Base-by-base conservation (phyloP, 2,329 filamentous ascomycete genomes). In the Nemania sp. region DNA sequence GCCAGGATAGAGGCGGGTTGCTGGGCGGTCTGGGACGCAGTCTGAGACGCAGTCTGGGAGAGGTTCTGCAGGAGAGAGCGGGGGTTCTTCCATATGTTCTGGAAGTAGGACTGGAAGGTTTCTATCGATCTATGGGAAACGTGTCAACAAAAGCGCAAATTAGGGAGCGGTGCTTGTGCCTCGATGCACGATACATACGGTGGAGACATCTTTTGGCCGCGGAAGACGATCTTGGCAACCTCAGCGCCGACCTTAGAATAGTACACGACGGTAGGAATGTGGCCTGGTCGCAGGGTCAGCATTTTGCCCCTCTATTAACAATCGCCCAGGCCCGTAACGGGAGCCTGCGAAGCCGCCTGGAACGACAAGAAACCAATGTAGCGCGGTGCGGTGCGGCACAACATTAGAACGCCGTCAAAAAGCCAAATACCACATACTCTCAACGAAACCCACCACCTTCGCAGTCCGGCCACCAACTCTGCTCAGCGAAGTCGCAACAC, bases 231-330 rank as follows among this genome's bases (percentile, higher is more conserved):
- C 82, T 90, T 96, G 72, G 82, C 83, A 57, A 97, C 81, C 81
- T 99, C 94, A 62, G 92, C 77, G 67, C 82, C 89, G 70, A 97
- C 93, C 73, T 86, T 89, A 69, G 88, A 86, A 81, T 97, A 99
- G 84, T 97, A 97, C 72, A 95, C 72, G 61, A 91, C 87, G 59
- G 86, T 86, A 65, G 94, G 94, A 65, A 92, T 84, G 78, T 94
- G 82, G 74, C 86, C 93, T 97, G 47, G 55, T 49, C 28, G 45
- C 26, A 5, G 36, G 17, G 50, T 68, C 43, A 67, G 61, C 44
- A 34, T 40, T 50, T 46, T 28, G 14, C 34, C 40, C 20, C 15
- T 1, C 26, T 15, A 37, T 44, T 19, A 42, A 36, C 45, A 44
- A 15, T 37, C 22, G 2, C 19, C 26, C 48, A 8, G 36, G 26